Base-by-base conservation (phyloP, 2,329 filamentous ascomycete species). In the Trichoderma sp. region DNA sequence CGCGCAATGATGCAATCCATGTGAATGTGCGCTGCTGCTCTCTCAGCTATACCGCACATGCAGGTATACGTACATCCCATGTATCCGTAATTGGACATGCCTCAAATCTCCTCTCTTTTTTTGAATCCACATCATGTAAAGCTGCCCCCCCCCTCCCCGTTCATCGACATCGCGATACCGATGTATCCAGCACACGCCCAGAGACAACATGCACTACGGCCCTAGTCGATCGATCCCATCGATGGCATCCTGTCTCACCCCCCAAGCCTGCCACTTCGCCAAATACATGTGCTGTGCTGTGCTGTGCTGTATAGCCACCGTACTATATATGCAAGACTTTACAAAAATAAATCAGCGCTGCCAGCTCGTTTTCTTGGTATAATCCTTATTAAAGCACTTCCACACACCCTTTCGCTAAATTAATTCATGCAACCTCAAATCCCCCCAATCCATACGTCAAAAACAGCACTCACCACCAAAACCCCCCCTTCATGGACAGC, bases 151-250 rank as follows among this genome's bases (percentile, higher is more conserved):
- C 39, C 17, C 32, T n/a, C 5, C 9, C 32, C 15, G 39, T 42
- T 45, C 42, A 22, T 45, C 32, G 34, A 53, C 48, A 50, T 64
- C 48, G 48, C 17, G 34, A 64, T 64, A 8, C 5, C 27, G 39
- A 60, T 60, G n/a, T n/a, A 53, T 42, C 60, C 22, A 64, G 48
- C 48, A 64, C 59, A 53, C 60, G 48, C 60, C 59, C 59, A 52
- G 7, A 3, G 17, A 29, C 15, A 15, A 53, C 34, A 64, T 54
- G 60, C 60, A 54, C 48, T 64, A 39, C 29, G 48, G 48, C 60
- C 60, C 25, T 64, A 39, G 60, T 42, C 60, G 60, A 64, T 64
- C 60, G 48, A 63, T 22, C 27, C 57, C 60, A 53, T 54, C 60
- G 34, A 25, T 13, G 25, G 39, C 50, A 39, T n/a, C 45, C 60